Percentiles rank a stretch among this genome's conserved stretches.
Conservation (phyloP, 2,329 filamentous ascomycete species). For the Aspergillus nomiae region DNA sequence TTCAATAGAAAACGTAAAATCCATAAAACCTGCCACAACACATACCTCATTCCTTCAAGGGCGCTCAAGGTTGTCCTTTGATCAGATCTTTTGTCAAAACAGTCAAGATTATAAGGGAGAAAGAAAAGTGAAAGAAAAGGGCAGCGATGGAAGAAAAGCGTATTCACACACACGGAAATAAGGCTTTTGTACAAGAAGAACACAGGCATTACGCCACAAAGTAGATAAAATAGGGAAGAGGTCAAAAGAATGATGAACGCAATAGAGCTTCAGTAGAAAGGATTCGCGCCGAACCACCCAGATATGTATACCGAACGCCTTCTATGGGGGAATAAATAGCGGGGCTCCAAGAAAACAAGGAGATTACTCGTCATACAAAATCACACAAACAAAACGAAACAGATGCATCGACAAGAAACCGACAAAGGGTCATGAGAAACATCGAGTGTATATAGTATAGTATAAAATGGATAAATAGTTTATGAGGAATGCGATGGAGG, state of each 20-base stretch:
- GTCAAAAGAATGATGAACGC: conserved; percentile 17
- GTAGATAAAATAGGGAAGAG: conserved; percentile 10
- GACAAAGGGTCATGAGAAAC: conserved; percentile 35
- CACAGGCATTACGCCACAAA: conserved; percentile 5
- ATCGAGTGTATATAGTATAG: conserved; percentile 28
- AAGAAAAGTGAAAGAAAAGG: conserved; percentile 6
- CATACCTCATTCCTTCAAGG: conserved; percentile 18
- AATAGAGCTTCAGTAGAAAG: conserved; percentile 3
- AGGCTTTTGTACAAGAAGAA: conserved; percentile 4
- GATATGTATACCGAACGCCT: conserved; percentile 40
- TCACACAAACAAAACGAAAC: conserved; percentile 19
- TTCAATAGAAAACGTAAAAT: conserved; percentile 31
- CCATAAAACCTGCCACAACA: conserved; percentile 17
- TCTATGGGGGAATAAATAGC: conserved; percentile 43
- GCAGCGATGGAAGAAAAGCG: background rate
- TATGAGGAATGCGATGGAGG: conserved; percentile 34
- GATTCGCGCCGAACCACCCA: conserved; percentile 36
- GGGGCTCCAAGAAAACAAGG: conserved; percentile 22
- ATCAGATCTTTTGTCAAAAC: conserved; percentile 10
- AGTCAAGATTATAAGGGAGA: conserved; percentile 8
- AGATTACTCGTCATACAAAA: conserved; percentile 33
- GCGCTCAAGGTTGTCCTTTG: conserved; percentile 7
- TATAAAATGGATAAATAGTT: conserved; percentile 17
- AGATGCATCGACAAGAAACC: conserved; percentile 25
- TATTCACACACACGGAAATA: background rate